These are phyloP conservation scores for Phialophora expanda DNA, from an alignment of 2,329 filamentous ascomycete genomes.

Conservation along the genomic window DNA sequence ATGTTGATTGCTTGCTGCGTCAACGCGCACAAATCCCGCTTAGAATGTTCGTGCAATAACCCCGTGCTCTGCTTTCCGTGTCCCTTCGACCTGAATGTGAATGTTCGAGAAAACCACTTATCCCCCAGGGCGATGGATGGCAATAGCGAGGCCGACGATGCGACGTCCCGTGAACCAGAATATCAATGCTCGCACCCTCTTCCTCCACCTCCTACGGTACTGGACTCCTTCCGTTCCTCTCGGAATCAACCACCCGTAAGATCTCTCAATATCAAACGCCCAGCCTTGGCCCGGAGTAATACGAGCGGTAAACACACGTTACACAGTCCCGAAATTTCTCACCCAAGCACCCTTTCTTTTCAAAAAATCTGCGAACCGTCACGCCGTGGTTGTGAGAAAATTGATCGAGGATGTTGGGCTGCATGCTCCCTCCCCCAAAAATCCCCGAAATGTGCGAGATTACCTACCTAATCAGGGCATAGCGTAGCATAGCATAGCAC, in stretches of 20 bases:
- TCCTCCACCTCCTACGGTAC: not conserved
- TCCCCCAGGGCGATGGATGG: not conserved
- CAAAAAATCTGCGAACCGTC: too few species aligned
- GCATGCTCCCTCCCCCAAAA: too few species aligned
- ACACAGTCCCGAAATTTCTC: too few species aligned
- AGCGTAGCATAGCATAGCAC: not conserved
- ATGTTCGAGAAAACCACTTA: not conserved
- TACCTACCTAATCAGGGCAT: not conserved
- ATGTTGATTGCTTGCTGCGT: slow-evolving; percentile 11
- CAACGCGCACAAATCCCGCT: not conserved
- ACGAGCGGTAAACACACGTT: too few species aligned
- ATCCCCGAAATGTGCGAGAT: not conserved
- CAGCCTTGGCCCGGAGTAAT: too few species aligned
- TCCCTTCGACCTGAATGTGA: not conserved
- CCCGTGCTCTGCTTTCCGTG: not conserved
- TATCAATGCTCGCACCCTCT: not conserved
- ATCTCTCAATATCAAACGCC: not conserved
- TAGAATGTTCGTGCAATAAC: not conserved
- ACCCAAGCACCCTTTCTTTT: too few species aligned
- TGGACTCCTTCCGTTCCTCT: not conserved
- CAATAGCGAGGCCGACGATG: too few species aligned
- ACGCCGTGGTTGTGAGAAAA: too few species aligned
- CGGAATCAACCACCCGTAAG: not conserved
- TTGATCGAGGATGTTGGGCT: too few species aligned
- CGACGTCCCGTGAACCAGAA: not conserved